Base-by-base conservation (phyloP, 371 early-diverging fungal genomes). In the Blyttiomyces sp. region DNA sequence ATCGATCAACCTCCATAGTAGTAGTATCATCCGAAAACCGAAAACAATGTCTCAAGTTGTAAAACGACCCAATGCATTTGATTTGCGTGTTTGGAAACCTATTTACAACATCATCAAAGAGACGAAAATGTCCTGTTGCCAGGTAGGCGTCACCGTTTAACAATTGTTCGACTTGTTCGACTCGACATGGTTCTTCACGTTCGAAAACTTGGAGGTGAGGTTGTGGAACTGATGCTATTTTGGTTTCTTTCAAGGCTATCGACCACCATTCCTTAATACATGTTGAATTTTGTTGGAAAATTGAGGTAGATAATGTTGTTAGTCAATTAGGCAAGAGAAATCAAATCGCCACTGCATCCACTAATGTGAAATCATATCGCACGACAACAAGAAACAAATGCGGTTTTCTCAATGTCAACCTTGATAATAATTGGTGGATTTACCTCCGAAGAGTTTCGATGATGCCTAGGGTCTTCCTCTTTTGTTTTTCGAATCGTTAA, bases 241-340 rank as follows among this genome's bases (percentile, higher is more conserved):
- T 19, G n/a, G 39, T 57, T 36, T 57, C 57, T 33, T 57, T 57
- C 9, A 34, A 27, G 17, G 49, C 42, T 21, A 57, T 57, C 13
- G 57, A 43, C 4, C 21, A 48, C 4, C 36, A 34, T 21, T 46
- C 9, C 21, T 46, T 7, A n/a, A n/a, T n/a, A n/a, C n/a, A n/a
- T n/a, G n/a, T n/a, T 42, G 39, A 26, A 30, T 30, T 6, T 11
- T 9, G 26, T 50, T n/a, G 32, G 31, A 28, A 17, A 50, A 7
- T 6, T 13, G 31, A 9, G 16, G 31, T 9, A 46, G 46, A 9
- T 9, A 46, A 9, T 9, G 11, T 46, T 17, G 9, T 46, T 46
- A 21, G 13, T 17, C 23, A 24, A 13, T 11, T 9, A 46, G 23
- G 46, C 13, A 46, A 46, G 9, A 9, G 13, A 46, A 21, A 46